Percentiles rank a stretch among this genome's conserved stretches.
Conservation (phyloP, 2,329 filamentous ascomycete species). For the Cladobotryum protrusum region DNA sequence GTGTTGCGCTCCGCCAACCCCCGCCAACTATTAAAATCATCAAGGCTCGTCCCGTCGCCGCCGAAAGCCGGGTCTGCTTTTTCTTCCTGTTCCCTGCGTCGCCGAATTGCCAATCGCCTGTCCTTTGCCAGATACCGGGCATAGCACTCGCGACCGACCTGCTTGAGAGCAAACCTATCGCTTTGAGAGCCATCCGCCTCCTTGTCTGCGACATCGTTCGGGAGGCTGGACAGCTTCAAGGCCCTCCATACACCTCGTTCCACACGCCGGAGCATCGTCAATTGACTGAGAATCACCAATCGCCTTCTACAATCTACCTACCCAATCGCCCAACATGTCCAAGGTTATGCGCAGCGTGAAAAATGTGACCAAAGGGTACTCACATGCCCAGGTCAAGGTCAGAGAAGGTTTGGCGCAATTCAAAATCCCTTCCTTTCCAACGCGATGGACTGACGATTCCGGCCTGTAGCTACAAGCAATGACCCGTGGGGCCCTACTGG, state of each 20-base stretch:
- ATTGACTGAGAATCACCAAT: not conserved
- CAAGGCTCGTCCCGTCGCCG: too few species aligned
- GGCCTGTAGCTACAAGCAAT: conserved; percentile 81
- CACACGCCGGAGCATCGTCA: not conserved
- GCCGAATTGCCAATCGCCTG: too few species aligned
- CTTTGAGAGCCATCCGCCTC: too few species aligned
- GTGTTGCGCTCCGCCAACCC: conserved; percentile 9
- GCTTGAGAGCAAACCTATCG: too few species aligned
- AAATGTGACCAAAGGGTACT: conserved; percentile 99
- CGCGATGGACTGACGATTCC: conserved; percentile 2
- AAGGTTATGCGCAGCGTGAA: conserved; percentile 97
- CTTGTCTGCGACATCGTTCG: too few species aligned
- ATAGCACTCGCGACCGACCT: too few species aligned
- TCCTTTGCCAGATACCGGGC: too few species aligned
- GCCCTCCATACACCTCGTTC: not conserved
- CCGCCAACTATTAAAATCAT: not conserved
- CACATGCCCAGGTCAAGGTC: conserved; percentile 93
- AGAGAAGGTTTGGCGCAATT: conserved; percentile 68
- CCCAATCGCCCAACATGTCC: conserved; percentile 60
- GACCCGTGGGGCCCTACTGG: conserved; percentile 98
- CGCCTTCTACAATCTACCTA: not conserved
- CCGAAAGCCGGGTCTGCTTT: too few species aligned
- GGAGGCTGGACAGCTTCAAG: too few species aligned
- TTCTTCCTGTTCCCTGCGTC: too few species aligned
- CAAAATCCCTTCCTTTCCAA: not conserved